Evolutionary conservation across 208 protist species (phyloP).

Genomic region (Phytomonas francai): DNA sequence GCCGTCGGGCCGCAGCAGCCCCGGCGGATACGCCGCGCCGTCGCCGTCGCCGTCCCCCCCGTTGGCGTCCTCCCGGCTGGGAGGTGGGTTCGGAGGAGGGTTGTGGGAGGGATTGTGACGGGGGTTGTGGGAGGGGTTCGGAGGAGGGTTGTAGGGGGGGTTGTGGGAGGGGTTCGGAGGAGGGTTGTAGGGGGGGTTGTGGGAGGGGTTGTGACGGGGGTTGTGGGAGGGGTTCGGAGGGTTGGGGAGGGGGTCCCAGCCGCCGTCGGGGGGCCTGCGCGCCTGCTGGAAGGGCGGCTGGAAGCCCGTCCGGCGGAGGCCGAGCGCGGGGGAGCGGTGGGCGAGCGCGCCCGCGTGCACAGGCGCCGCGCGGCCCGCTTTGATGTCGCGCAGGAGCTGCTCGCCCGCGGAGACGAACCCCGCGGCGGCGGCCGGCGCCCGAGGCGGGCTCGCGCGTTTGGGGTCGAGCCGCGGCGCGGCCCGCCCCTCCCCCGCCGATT

Average conservation of each 20-base stretch:
- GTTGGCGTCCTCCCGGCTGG: too few relatives aligned
- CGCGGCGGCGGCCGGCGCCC: too few relatives aligned
- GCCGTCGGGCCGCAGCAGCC: constrained; percentile 58
- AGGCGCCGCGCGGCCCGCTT: constrained; percentile 15
- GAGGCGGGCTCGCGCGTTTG: too few relatives aligned
- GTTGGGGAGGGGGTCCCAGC: too few relatives aligned
- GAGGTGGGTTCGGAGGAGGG: constrained; percentile 6
- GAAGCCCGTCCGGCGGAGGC: constrained; percentile 52
- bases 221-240: too few relatives aligned
- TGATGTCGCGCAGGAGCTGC: constrained; percentile 43
- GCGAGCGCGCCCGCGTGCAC: constrained; percentile 20
- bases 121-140: not conserved
- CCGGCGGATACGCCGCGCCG: constrained; percentile 33
- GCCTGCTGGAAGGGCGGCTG: constrained; percentile 37
- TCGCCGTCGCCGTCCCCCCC: constrained; percentile 23
- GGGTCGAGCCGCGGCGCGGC: too few relatives aligned
- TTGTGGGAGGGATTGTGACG: not conserved
- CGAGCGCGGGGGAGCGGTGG: constrained; percentile 46
- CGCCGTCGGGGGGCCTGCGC: too few relatives aligned
- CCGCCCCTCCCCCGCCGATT: too few relatives aligned
- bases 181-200: too few relatives aligned
- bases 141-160: not conserved
- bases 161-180: too few relatives aligned
- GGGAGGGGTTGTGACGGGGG: too few relatives aligned
- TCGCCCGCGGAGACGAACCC: constrained; percentile 62